phyloP scores from a whole-genome alignment of 1,139 yeast genomes.

The Blastobotrys aristatus region DNA sequence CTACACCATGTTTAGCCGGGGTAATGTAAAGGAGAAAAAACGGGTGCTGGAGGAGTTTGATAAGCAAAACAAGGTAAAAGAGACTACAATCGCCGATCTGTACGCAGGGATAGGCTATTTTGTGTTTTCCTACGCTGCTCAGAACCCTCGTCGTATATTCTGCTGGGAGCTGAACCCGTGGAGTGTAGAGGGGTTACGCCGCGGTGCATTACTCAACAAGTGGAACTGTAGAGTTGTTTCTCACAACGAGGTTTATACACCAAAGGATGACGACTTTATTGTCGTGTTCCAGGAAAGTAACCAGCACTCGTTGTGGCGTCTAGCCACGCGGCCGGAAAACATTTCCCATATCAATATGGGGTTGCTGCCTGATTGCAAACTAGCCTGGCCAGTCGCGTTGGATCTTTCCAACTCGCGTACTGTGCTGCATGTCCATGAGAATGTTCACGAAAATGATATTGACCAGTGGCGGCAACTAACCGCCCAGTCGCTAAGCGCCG shows the following conservation, averaged over 20 bases:
- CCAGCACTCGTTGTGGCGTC: conserved; percentile 43
- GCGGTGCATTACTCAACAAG: conserved; percentile 49
- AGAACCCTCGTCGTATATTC: conserved; percentile 49
- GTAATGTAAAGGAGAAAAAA: conserved; percentile 77
- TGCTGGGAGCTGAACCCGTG: conserved; percentile 88
- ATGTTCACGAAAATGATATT: conserved; percentile 48
- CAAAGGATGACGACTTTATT: conserved; percentile 29
- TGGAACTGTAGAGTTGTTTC: conserved; percentile 39
- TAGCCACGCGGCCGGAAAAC: conserved; percentile 23
- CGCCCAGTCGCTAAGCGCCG: conserved; percentile 9
- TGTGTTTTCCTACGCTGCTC: conserved; percentile 59
- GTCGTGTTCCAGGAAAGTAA: conserved; percentile 62
- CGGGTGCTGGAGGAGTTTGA: conserved; percentile 44
- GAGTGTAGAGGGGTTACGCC: conserved; percentile 66
- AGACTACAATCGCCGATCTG: conserved; percentile 54
- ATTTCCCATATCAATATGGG: conserved; percentile 70
- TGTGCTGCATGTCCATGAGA: conserved; percentile 69
- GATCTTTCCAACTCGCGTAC: conserved; percentile 26
- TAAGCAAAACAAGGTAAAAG: conserved; percentile 31
- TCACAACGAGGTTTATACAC: conserved; percentile 32
- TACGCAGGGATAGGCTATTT: conserved; percentile 89
- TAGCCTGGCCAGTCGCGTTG: conserved; percentile 52
- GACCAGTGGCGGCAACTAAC: conserved; percentile 31
- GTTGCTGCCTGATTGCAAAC: conserved; percentile 61
- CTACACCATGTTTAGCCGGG: conserved; percentile 87